These are phyloP conservation scores for Phialocephala sp. DNA, from an alignment of 2,329 filamentous ascomycete genomes.

Conservation along the genomic window DNA sequence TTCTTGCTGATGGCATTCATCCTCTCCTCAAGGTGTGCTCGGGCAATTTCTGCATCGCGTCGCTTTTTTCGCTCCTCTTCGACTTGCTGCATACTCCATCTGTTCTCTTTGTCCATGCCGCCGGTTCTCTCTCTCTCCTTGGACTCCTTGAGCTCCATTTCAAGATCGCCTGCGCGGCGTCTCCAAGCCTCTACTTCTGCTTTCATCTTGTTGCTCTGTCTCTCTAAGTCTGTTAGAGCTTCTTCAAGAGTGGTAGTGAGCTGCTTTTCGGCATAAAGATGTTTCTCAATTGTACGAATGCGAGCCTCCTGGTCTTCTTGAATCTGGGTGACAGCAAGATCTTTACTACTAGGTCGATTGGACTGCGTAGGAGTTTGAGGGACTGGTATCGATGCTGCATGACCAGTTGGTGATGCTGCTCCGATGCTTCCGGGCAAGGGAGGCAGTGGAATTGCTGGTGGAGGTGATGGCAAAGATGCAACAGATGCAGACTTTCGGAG, in stretches of 20 bases:
- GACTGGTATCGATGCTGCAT: slow-evolving; percentile 45
- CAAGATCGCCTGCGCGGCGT: slow-evolving; percentile 73
- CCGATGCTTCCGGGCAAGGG: slow-evolving; percentile 73
- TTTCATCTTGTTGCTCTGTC: slow-evolving; percentile 90
- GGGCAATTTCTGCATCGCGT: slow-evolving; percentile 85
- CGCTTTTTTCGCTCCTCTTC: slow-evolving; percentile 96
- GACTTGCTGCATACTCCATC: slow-evolving; percentile 82
- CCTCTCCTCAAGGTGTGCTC: slow-evolving; percentile 87
- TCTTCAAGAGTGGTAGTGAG: slow-evolving; percentile 95
- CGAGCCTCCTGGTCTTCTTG: slow-evolving; percentile 95
- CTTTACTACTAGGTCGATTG: slow-evolving; percentile 81
- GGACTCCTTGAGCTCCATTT: slow-evolving; percentile 57
- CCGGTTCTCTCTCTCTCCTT: slow-evolving; percentile 48
- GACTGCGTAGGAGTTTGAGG: slow-evolving; percentile 60
- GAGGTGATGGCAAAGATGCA: slow-evolving; percentile 86
- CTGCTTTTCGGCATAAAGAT: slow-evolving; percentile 93
- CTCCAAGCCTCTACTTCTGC: slow-evolving; percentile 88
- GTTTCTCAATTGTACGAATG: slow-evolving; percentile 95
- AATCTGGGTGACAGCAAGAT: slow-evolving; percentile 75
- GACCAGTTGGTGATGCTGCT: slow-evolving; percentile 52
- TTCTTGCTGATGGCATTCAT: slow-evolving; percentile 89
- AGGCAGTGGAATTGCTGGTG: slow-evolving; percentile 93
- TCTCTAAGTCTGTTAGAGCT: slow-evolving; percentile 91
- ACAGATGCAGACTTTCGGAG: slow-evolving; percentile 85
- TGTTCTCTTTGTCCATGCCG: slow-evolving; percentile 47